Conservation (phyloP, 2,329 filamentous ascomycete species). For the Camptophora hylomeconis region DNA sequence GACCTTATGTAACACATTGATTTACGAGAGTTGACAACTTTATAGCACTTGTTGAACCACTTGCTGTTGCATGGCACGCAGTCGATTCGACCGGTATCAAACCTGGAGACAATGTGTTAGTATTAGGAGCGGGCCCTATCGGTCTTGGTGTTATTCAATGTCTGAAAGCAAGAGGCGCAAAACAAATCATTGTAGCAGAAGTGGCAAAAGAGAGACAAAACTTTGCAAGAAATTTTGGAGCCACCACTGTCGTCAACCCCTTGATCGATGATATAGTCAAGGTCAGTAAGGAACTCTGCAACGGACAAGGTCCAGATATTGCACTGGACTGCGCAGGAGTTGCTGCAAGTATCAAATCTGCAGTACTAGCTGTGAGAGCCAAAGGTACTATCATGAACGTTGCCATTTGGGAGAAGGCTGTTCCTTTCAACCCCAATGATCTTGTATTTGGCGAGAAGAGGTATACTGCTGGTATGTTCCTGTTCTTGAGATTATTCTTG, state of each 20-base stretch:
- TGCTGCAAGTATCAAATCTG: conserved; percentile 33
- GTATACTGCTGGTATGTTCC: conserved; percentile 32
- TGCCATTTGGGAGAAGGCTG: conserved; percentile 48
- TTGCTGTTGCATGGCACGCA: conserved; percentile 53
- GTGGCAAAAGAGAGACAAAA: conserved; percentile 37
- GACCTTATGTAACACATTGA: conserved; percentile 15
- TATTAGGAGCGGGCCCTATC: conserved; percentile 51
- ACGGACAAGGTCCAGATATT: conserved; percentile 38
- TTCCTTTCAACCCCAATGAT: conserved; percentile 41
- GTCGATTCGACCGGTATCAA: conserved; percentile 37
- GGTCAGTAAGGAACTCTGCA: conserved; percentile 34
- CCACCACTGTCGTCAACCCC: conserved; percentile 42
- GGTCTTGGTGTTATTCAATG: conserved; percentile 47
- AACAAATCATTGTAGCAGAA: conserved; percentile 46
- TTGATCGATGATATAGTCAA: conserved; percentile 33
- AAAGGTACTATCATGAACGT: conserved; percentile 50
- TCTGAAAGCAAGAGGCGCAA: conserved; percentile 40
- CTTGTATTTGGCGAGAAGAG: conserved; percentile 41
- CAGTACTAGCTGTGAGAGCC: conserved; percentile 36
- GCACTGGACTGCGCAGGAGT: conserved; percentile 52
- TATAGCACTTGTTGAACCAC: conserved; percentile 49
- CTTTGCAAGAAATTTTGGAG: conserved; percentile 42
- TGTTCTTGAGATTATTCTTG: no score
- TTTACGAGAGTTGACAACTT: no score
- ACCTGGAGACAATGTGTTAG: conserved; percentile 35